phyloP scores from a whole-genome alignment of 345 rosid species.

The Salix arbutifolia region DNA sequence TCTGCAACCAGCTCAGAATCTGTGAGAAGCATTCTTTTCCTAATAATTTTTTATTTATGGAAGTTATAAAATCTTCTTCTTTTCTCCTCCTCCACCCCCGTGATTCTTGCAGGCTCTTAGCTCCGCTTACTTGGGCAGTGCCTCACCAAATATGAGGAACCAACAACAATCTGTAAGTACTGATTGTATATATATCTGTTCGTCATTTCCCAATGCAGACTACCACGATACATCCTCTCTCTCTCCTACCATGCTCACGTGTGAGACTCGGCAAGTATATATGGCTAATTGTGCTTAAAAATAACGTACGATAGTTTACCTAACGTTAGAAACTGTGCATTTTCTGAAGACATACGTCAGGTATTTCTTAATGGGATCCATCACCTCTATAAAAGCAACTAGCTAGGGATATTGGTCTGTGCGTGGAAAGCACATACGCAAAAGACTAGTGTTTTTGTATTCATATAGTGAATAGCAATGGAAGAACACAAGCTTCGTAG shows the following conservation, averaged over 20 bases:
- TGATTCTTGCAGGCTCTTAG: conserved; percentile 45
- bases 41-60: conserved; percentile 16
- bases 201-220: conserved; percentile 23
- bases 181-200: neutral
- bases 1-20: conserved; percentile 22
- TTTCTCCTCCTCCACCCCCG: conserved; percentile 5
- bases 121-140: conserved; percentile 43
- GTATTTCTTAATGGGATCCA: conserved; percentile 28
- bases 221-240: neutral
- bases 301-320: neutral
- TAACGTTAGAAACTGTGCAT: conserved; percentile 17
- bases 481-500: conserved; percentile 24
- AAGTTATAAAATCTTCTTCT: conserved; percentile 9
- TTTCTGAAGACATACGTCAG: conserved; percentile 26
- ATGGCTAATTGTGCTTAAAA: neutral
- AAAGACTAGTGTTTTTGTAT: neutral
- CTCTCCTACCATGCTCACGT: neutral
- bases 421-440: neutral
- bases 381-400: conserved; percentile 2
- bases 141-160: conserved; percentile 38
- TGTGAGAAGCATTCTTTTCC: conserved; percentile 20
- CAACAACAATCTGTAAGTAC: conserved; percentile 45
- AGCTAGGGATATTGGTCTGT: neutral
- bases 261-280: neutral
- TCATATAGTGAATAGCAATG: neutral